Conservation (phyloP, 108 stramenopile genomes). For the Skeletonema tropicum region DNA sequence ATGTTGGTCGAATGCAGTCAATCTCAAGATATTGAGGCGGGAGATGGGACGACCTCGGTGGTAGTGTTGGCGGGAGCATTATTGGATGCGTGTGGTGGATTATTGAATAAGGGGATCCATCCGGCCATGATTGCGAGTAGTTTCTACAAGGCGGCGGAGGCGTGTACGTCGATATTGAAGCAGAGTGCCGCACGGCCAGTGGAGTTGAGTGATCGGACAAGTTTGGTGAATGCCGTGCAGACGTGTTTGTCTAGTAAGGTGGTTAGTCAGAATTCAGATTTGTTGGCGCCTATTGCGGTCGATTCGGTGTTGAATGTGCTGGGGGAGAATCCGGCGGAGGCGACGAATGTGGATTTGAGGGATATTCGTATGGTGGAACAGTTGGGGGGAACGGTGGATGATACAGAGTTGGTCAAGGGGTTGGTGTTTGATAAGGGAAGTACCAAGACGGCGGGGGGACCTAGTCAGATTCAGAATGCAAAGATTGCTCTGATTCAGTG, state of each 20-base stretch:
- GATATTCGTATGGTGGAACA: constrained; percentile 98
- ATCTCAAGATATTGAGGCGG: constrained; percentile 99
- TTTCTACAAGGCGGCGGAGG: constrained; percentile 84
- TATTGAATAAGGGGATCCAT: constrained; percentile 93
- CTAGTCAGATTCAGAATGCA: constrained; percentile 89
- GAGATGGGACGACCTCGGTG: constrained; percentile 95
- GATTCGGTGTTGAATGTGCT: constrained; percentile 95
- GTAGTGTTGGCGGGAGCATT: constrained; percentile 98
- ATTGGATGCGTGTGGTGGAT: constrained; percentile 86
- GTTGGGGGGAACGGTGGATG: constrained; percentile 98
- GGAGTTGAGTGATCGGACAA: constrained; percentile 91
- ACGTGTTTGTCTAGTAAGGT: constrained; percentile 98
- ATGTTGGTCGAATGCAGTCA: constrained; percentile 98
- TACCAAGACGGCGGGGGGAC: constrained; percentile 94
- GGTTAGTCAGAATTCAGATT: constrained; percentile 91
- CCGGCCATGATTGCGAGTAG: constrained; percentile 94
- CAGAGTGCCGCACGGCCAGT: constrained; percentile 51
- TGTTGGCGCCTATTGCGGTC: constrained; percentile 98
- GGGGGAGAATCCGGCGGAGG: constrained; percentile 57
- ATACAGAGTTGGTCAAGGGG: constrained; percentile 96
- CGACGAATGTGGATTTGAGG: constrained; percentile 93
- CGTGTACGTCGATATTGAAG: constrained; percentile 66
- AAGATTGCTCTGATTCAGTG: constrained; percentile 94
- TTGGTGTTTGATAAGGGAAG: constrained; percentile 95
- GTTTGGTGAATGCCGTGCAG: constrained; percentile 89